These are phyloP conservation scores for Tuber magnatum DNA, from an alignment of 495 filamentous ascomycete genomes.

Conservation along the genomic window DNA sequence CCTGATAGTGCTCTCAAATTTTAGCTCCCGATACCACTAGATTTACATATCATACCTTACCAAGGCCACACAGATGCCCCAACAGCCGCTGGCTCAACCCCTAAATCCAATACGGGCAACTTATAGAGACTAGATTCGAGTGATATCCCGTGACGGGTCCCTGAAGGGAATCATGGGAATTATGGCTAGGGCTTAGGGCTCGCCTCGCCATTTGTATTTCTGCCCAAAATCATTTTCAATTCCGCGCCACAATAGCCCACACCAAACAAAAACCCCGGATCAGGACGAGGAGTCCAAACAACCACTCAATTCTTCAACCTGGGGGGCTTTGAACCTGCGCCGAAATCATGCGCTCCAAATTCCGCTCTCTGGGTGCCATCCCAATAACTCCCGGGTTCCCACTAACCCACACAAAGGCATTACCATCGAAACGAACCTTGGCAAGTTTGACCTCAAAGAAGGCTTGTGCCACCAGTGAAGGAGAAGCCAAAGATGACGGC, in stretches of 20 bases:
- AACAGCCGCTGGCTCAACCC: not conserved
- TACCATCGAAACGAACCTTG: slow-evolving; percentile 22
- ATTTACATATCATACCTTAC: too few species aligned
- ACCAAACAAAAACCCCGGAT: not conserved
- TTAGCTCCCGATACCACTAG: not conserved
- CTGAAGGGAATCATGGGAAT: not conserved
- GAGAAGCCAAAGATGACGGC: not conserved
- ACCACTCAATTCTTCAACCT: not conserved
- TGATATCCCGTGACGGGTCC: not conserved
- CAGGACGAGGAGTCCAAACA: not conserved
- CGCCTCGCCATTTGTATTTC: not conserved
- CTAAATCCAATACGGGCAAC: not conserved
- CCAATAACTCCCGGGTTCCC: not conserved
- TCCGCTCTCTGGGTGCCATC: not conserved
- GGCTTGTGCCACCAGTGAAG: not conserved
- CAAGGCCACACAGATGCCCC: not conserved
- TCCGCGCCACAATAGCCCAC: not conserved
- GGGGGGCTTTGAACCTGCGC: not conserved
- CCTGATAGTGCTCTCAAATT: not conserved
- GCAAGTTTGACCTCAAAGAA: slow-evolving; percentile 8
- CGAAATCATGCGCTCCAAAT: slow-evolving; percentile 2
- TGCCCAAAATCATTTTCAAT: not conserved
- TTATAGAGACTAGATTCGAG: not conserved
- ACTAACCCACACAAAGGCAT: not conserved
- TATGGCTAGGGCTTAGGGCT: not conserved